These are phyloP conservation scores for Botrytis cinerea DNA, from an alignment of 2,329 filamentous ascomycete genomes.

Conservation along the genomic window DNA sequence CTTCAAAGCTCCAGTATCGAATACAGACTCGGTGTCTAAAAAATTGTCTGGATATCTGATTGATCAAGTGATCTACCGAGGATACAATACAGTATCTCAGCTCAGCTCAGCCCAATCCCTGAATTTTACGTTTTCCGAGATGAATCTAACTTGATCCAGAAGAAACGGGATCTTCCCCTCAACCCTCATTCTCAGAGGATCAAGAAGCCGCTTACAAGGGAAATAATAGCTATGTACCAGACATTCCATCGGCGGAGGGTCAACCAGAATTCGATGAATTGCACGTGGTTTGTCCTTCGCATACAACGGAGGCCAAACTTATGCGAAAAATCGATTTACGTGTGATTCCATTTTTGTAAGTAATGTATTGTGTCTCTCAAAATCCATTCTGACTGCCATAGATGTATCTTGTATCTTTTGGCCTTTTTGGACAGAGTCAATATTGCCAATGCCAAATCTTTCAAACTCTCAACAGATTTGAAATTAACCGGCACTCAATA, in stretches of 20 bases:
- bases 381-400: not conserved
- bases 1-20: not conserved
- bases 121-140: not conserved
- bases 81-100: not conserved
- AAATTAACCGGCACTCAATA: conserved; percentile 61
- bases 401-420: conserved; percentile 65
- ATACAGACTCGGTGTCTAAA: not conserved
- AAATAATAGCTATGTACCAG: conserved; percentile 36
- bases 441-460: conserved; percentile 74
- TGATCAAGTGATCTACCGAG: not conserved
- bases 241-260: conserved; percentile 19
- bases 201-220: conserved; percentile 33
- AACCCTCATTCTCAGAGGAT: conserved; percentile 20
- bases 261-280: conserved; percentile 35
- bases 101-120: not conserved
- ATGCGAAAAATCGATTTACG: conserved; percentile 70
- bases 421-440: conserved; percentile 75
- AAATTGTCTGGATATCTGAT: not conserved
- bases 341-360: conserved; percentile 68
- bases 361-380: not conserved
- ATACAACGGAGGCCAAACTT: conserved; percentile 58
- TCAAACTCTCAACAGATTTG: conserved; percentile 64
- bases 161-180: conserved; percentile 10
- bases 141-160: conserved; percentile 6
- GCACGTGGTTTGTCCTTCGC: conserved; percentile 38